Evolutionary conservation across 1,139 yeast species (phyloP), one percentile per base, ranked within the genome.

Genomic region (Yamadazyma diddensiae): DNA sequence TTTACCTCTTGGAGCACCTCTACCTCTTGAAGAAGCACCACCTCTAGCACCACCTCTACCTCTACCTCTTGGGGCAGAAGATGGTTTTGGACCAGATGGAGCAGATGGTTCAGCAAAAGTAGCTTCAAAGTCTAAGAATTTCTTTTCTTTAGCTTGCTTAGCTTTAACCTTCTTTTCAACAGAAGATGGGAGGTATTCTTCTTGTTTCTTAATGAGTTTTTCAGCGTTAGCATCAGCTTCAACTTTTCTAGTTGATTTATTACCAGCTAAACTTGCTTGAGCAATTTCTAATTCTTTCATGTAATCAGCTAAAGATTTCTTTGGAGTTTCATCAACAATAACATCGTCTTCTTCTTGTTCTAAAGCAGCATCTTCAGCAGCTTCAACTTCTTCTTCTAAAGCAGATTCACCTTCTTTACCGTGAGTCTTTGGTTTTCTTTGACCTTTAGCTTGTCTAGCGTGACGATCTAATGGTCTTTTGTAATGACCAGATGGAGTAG

Each of bases 401-500:
- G 39, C 41, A 15, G 35, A 41, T 58, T 73, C 79, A 53, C 70
- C 71, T 63, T 79, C 79, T 60, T 79, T 80, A 54, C 88, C 94
- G 90, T 39, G 73, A 72, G 69, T 81, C 83, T 64, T 74, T 77
- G 57, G 82, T 73, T 67, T 83, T 82, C 82, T 88, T 88, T 53
- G 71, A 53, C 80, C 67, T 75, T 82, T 83, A 57, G 82, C 86
- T 47, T 84, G 58, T 75, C 85, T 84, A 48, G 90, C 79, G 62
- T 82, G 94, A 70, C 94, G 94, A 73, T 83, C 94, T 47, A 67
- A 56, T 57, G 80, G 78, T 59, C 69, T 75, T 70, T 78, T 80
- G 59, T 71, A 64, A 70, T 76, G 83, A 52, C 73, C 71, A 43
- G 73, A 49, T 29, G 71, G 62, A 38, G 75, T 68, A 28, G 70